phyloP scores from a whole-genome alignment of 2,329 filamentous ascomycete genomes.

The Blastomyces emzantsi region DNA sequence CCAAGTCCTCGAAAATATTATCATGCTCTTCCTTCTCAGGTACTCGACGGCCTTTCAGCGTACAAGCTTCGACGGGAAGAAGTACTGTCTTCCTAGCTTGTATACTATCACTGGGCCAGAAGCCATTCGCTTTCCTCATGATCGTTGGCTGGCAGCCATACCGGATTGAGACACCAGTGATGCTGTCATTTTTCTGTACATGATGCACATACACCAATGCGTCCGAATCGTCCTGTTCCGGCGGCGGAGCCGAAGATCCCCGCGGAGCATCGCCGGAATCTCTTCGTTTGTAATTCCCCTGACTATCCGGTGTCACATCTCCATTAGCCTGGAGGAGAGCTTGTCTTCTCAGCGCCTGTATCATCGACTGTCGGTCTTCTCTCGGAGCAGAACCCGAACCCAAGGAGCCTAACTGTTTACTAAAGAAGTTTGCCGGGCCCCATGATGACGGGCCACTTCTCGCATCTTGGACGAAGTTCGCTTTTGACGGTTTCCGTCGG shows the following conservation, averaged over 20 bases:
- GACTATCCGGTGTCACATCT: constrained; percentile 28
- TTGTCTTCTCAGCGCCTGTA: constrained; percentile 42
- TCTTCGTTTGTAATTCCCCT: constrained; percentile 38
- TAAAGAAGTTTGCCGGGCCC: constrained; percentile 33
- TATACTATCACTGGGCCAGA: constrained; percentile 90
- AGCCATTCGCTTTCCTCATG: constrained; percentile 77
- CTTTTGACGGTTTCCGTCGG: constrained; percentile 31
- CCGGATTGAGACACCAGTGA: constrained; percentile 81
- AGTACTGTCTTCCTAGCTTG: constrained; percentile 73
- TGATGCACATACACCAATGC: constrained; percentile 86
- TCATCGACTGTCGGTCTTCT: constrained; percentile 38
- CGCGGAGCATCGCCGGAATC: constrained; percentile 34
- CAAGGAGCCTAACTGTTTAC: constrained; percentile 20
- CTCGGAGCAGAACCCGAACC: constrained; percentile 28
- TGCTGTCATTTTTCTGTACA: constrained; percentile 72
- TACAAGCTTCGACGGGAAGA: constrained; percentile 82
- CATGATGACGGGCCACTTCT: constrained; percentile 22
- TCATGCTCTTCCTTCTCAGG: constrained; percentile 22
- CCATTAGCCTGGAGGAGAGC: constrained; percentile 37
- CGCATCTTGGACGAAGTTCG: constrained; percentile 18
- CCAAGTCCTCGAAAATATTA: constrained; percentile 8
- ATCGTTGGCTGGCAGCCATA: constrained; percentile 79
- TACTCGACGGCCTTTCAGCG: constrained; percentile 61
- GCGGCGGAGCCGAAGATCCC: constrained; percentile 23
- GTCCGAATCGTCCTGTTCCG: constrained; percentile 57